Percentiles rank a stretch among this genome's conserved stretches.
Conservation (phyloP, 177 flowering plant genomes). For the Vitis hybrid region DNA sequence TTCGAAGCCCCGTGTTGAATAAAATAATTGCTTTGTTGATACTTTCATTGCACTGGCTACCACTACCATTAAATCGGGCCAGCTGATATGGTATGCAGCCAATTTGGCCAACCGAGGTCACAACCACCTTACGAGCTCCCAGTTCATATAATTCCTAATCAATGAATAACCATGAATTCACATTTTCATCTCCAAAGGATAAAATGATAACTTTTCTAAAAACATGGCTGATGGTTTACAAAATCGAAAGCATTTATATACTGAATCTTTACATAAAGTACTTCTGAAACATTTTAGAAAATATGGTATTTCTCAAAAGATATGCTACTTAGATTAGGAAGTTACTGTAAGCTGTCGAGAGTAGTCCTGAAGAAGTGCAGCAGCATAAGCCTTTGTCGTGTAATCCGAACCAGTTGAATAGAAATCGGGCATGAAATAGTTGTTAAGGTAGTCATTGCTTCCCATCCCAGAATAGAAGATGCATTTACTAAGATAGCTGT, state of each 20-base stretch:
- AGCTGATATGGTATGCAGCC: conserved; percentile 84
- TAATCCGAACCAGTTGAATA: conserved; percentile 47
- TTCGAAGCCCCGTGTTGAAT: conserved; percentile 59
- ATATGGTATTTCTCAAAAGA: no score
- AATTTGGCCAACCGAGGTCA: conserved; percentile 63
- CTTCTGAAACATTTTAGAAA: no score
- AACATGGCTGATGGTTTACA: neutral
- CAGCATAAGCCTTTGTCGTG: conserved; percentile 53
- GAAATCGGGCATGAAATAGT: conserved; percentile 71
- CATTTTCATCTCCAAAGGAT: neutral
- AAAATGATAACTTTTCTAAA: no score
- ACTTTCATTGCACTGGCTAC: conserved; percentile 58
- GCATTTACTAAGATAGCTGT: conserved; percentile 57
- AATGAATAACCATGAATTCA: neutral
- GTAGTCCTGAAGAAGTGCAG: conserved; percentile 62
- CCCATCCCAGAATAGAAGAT: conserved; percentile 81
- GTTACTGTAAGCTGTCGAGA: conserved; percentile 60
- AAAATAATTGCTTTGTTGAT: conserved; percentile 50
- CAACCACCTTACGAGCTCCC: conserved; percentile 74
- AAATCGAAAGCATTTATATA: neutral
- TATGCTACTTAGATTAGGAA: neutral
- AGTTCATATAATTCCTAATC: conserved; percentile 45
- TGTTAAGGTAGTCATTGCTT: conserved; percentile 91
- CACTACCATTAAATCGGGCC: conserved; percentile 47
- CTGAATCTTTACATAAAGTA: no score